Evolutionary conservation across 1,139 yeast genomes (phyloP), one percentile per base, ranked within the genome.

Genomic region (Williopsis jadinii): DNA sequence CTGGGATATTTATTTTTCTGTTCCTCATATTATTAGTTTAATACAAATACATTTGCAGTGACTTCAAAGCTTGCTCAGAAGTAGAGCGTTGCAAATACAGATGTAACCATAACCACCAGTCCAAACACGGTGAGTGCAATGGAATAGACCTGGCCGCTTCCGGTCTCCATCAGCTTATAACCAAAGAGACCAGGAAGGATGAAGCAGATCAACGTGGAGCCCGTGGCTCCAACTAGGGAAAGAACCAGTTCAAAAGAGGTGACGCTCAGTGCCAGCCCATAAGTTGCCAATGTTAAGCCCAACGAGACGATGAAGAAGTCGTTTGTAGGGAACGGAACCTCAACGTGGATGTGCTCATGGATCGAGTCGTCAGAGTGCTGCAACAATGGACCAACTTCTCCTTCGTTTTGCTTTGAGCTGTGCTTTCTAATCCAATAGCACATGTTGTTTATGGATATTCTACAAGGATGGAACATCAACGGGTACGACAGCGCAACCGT

Each of bases 151-250:
- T 75, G 77, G 51, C 80, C 68, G 27, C 67, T 55, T 39, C 53
- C 57, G n/a, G 63, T 62, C 1, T 69, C 70, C 19, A 84, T 73
- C 51, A 90, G 68, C 53, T 80, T 73, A 63, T 72, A 88, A 5
- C 95, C 95, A 61, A 90, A 88, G 36, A 88, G 66, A 0, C 97
- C 97, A 0, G 97, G 97, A 43, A 90, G 70, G 36, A 87, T 88
- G 58, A 90, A 90, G 33, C 96, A 86, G 46, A 90, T 90, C 24
- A 95, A 77, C 0, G 97, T 90, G 2, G 96, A 86, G 1, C 97
- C 97, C 0, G 97, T 88, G 3, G 96, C 84, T 6, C 97, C 97
- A 5, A 90, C 97, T 56, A 88, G 72, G 5, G 97, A 90, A 49
- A 90, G 68, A 35, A 92, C 94, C 43, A 81, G 76, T 41, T 87